Evolutionary conservation across 768 basidiomycete genomes (phyloP), one percentile per base, ranked within the genome.

Genomic region (Naganishia kalamii): DNA sequence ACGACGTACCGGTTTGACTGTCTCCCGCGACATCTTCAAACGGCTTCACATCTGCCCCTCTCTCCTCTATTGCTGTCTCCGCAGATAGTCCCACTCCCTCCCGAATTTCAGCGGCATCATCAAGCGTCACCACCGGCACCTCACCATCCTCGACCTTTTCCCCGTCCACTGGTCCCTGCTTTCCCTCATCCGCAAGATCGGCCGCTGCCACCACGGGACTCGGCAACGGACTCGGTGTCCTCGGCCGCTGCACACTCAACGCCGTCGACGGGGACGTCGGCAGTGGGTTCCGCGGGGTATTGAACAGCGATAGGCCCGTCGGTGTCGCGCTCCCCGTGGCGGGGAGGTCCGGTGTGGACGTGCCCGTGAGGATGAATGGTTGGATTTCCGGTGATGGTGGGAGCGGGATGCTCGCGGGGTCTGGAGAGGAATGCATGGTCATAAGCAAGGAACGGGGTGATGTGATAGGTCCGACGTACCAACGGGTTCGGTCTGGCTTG

Each of bases 81-180:
- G 30, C 13, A 49, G n/a, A 7, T 8, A n/a, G 10, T n/a, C 15
- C 54, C 19, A 25, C 30, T 13, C 21, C 23, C 8, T 59, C 40
- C 4, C n/a, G 8, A 37, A 23, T 47, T 8, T 49, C 27, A 23
- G 17, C 17, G 7, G n/a, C 60, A 57, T 65, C 63, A 4, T 52
- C 46, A 37, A 51, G 63, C 51, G 62, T 64, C 51, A 48, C 60
- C 47, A 64, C 63, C n/a, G 54, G 40, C 15, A 68, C 54, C n/a
- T 43, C 65, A 35, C 63, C 66, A 37, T 68, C 65, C 43, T 52
- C 61, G 32, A 60, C 47, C 43, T 51, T 65, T 54, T 66, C 64
- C 35, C 69, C 66, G 5, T 67, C 67, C 35, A 70, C 44, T 43
- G 68, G 68, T 19, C 63, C 69, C 37, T 23, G 21, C 8, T 17